These are phyloP conservation scores for Butyriboletus appendiculatus DNA, from an alignment of 1,284 basidiomycete species.

Conservation along the genomic window DNA sequence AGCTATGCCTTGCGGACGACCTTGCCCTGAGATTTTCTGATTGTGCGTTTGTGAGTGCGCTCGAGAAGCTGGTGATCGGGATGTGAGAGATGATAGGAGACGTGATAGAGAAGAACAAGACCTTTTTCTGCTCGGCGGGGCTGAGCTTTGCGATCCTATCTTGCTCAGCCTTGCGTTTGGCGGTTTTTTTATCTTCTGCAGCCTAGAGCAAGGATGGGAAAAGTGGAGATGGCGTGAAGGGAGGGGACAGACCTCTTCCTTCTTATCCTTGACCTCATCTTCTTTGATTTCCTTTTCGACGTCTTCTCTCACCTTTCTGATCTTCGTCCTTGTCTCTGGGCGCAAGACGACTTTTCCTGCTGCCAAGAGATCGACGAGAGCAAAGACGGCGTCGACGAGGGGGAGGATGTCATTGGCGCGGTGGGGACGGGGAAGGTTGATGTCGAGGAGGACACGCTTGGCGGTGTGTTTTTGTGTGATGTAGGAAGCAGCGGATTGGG, in stretches of 20 bases:
- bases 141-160: slow-evolving; percentile 72
- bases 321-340: slow-evolving; percentile 78
- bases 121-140: slow-evolving; percentile 84
- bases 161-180: slow-evolving; percentile 74
- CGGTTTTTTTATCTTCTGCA: slow-evolving; percentile 67
- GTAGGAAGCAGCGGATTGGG: slow-evolving; percentile 42
- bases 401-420: slow-evolving; percentile 49
- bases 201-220: slow-evolving; percentile 36
- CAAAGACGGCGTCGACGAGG: slow-evolving; percentile 69
- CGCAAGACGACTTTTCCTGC: slow-evolving; percentile 56
- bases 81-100: not conserved
- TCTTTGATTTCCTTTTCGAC: slow-evolving; percentile 67
- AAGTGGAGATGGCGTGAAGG: not conserved
- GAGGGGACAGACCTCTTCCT: slow-evolving; percentile 57
- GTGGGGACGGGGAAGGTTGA: slow-evolving; percentile 56
- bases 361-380: slow-evolving; percentile 69
- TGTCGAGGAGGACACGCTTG: slow-evolving; percentile 72
- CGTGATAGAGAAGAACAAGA: slow-evolving; percentile 23
- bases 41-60: slow-evolving; percentile 69
- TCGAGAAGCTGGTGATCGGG: slow-evolving; percentile 55
- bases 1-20: slow-evolving; percentile 37
- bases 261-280: slow-evolving; percentile 68
- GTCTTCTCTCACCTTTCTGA: slow-evolving; percentile 70
- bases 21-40: slow-evolving; percentile 72
- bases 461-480: slow-evolving; percentile 39